Base-by-base conservation (phyloP, 306 rosid genomes). In the Vachellia collinsii region DNA sequence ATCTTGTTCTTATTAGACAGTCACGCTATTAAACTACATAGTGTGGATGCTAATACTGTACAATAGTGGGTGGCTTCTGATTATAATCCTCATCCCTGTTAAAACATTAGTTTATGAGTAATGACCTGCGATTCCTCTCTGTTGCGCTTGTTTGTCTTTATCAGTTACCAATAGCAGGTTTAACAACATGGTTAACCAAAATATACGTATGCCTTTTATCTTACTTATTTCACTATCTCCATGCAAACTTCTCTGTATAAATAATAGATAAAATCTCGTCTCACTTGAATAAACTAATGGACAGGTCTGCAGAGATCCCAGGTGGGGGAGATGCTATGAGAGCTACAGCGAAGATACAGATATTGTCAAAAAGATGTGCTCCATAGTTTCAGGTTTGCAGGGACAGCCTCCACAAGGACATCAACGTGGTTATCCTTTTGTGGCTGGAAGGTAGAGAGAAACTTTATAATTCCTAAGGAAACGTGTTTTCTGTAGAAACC, bases 301-400 rank as follows among this genome's bases (percentile, higher is more conserved):
- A 51, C 90, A 94, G 98, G 92, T 94, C 58, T 82, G 89, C 81
- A 91, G 82, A 90, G 97, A 94, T 85, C 98, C 97, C 51, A 89
- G 97, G 80, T 94, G 97, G 98, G 97, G 97, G 83, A 90, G 98
- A 86, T 86, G 90, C 87, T 92, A 86, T 63, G 97, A 94, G 82
- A 64, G 91, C 84, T 94, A 78, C 82, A 89, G 95, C 73, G 97
- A 94, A 89, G 92, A 91, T 81, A 88, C 97, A 65, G 97, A 87
- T 54, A 82, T 88, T 68, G 97, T 94, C 23, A 86, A 88, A 84
- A 86, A 88, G 84, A 92, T 94, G 98, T 85, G 92, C 3, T 84
- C 93, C 63, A 72, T 90, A n/a, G 77, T 94, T 48, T 86, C 90
- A 61, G 98, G 97, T 65, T 94, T 94, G 90, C 97, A 94, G 70